Conservation (phyloP, 2,329 filamentous ascomycete genomes). For the Aspergillus flavus region DNA sequence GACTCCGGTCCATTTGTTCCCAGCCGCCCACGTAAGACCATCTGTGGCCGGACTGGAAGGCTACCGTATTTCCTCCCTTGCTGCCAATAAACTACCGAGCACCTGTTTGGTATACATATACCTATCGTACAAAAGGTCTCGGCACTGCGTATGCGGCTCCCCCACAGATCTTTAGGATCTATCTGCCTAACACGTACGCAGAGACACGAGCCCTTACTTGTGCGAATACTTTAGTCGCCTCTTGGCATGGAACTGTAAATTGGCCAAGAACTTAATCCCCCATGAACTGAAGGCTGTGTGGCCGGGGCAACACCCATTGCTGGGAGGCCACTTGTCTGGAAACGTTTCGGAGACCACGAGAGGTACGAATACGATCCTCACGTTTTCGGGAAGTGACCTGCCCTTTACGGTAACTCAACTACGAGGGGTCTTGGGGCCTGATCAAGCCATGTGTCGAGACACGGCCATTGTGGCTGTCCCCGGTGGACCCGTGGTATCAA, state of each 20-base stretch:
- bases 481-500: background rate
- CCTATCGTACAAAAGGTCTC: background rate
- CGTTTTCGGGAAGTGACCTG: background rate
- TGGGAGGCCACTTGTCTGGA: background rate
- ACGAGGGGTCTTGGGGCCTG: background rate
- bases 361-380: background rate
- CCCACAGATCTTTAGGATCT: background rate
- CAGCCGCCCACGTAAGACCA: background rate
- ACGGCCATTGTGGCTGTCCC: background rate
- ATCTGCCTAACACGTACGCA: slow-evolving; percentile 3
- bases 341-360: background rate
- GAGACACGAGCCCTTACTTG: background rate
- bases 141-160: slow-evolving; percentile 1
- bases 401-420: background rate
- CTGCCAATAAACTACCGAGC: background rate
- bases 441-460: background rate
- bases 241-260: background rate
- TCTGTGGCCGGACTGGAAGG: background rate
- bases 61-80: background rate
- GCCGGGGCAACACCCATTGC: background rate
- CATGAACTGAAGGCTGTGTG: background rate
- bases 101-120: background rate
- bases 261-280: background rate
- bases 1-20: background rate
- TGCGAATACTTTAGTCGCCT: background rate